These are phyloP conservation scores for Pyrenochaeta sp. DNA, from an alignment of 2,329 filamentous ascomycete species.

Conservation along the genomic window DNA sequence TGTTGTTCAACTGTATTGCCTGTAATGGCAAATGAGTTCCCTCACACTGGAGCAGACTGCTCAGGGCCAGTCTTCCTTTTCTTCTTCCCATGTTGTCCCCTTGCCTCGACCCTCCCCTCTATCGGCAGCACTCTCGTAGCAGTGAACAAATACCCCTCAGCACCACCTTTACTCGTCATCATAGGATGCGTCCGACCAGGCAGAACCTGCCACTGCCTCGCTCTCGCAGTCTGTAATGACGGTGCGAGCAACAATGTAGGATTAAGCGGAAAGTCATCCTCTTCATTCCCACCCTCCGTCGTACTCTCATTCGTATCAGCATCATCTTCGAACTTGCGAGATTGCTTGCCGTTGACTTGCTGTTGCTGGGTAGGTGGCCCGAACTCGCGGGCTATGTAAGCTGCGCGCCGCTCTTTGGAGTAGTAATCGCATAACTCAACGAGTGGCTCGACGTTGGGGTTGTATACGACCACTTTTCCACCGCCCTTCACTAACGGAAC, in stretches of 20 bases:
- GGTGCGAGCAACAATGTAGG: slow-evolving; percentile 83
- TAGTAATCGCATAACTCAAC: slow-evolving; percentile 83
- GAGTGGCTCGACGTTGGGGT: slow-evolving; percentile 80
- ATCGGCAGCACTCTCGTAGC: slow-evolving; percentile 82
- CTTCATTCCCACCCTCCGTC: slow-evolving; percentile 31
- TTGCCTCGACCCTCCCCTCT: slow-evolving; percentile 80
- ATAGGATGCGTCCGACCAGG: slow-evolving; percentile 91
- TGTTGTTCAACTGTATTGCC: not conserved
- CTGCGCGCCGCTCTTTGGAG: slow-evolving; percentile 78
- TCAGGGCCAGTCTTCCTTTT: slow-evolving; percentile 64
- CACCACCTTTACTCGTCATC: slow-evolving; percentile 88
- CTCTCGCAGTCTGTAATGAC: slow-evolving; percentile 80
- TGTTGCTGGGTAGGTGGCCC: slow-evolving; percentile 20
- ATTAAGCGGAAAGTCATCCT: slow-evolving; percentile 82
- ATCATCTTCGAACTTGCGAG: slow-evolving; percentile 25
- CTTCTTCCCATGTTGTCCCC: slow-evolving; percentile 74
- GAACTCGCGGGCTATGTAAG: slow-evolving; percentile 59
- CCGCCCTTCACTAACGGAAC: slow-evolving; percentile 85
- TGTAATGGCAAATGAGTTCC: not conserved
- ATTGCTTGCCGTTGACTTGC: slow-evolving; percentile 26
- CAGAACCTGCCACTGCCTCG: slow-evolving; percentile 86
- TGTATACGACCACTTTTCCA: slow-evolving; percentile 86
- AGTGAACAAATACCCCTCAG: slow-evolving; percentile 90
- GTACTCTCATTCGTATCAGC: slow-evolving; percentile 22
- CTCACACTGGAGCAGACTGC: not conserved